A percentile compares a stretch with the other conserved stretches of the same genome.
phyloP scores from a whole-genome alignment of 805 yeast species.

The Kuraishia piskuri region DNA sequence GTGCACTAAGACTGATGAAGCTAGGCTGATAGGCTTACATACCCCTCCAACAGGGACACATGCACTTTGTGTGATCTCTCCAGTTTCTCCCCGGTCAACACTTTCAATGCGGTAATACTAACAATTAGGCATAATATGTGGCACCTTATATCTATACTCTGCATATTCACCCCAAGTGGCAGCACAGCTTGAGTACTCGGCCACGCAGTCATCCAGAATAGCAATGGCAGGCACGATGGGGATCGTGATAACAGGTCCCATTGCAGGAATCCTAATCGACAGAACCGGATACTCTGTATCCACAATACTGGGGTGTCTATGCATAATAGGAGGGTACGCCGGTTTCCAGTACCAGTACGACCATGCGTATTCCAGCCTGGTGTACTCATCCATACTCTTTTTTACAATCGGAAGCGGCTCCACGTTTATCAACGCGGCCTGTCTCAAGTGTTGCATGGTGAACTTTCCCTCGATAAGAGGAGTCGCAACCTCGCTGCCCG shows the following conservation, averaged over 20 bases:
- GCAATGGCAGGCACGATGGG: constrained; percentile 68
- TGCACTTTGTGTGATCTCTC: too few species aligned
- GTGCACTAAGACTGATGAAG: too few species aligned
- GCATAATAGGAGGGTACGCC: constrained; percentile 46
- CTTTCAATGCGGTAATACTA: too few species aligned
- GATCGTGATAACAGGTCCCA: constrained; percentile 53
- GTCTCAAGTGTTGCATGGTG: constrained; percentile 68
- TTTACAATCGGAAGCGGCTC: constrained; percentile 61
- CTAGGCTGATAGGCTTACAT: too few species aligned
- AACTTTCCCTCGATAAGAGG: constrained; percentile 62
- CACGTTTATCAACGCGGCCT: constrained; percentile 53
- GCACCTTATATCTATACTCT: constrained; percentile 68
- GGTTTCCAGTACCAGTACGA: constrained; percentile 45
- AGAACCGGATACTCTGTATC: constrained; percentile 48
- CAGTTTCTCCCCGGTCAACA: too few species aligned
- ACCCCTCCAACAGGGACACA: too few species aligned
- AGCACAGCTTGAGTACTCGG: constrained; percentile 42
- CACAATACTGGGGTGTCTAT: constrained; percentile 38
- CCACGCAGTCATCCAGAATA: constrained; percentile 52
- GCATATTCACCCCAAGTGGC: constrained; percentile 78
- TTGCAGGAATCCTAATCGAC: constrained; percentile 62
- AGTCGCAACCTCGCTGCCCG: constrained; percentile 66
- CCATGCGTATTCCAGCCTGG: constrained; percentile 26
- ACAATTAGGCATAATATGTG: constrained; percentile 45
- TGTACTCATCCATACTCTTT: constrained; percentile 35